Percentiles rank a stretch among this genome's conserved stretches.
Evolutionary conservation across 1,139 yeast genomes (phyloP).

Genomic region (Lodderomyces oxycetoniae): DNA sequence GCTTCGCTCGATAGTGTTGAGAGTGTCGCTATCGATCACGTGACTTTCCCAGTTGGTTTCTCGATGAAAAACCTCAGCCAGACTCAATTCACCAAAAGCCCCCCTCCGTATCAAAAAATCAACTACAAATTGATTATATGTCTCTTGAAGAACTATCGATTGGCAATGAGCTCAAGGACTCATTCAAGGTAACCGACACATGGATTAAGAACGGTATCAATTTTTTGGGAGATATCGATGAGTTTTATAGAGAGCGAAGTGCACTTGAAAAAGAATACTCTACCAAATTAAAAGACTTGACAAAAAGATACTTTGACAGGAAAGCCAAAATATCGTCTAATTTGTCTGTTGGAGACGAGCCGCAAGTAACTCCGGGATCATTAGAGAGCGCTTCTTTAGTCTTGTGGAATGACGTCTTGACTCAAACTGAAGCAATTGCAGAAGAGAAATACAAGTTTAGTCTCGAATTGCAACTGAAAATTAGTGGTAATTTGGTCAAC

Average conservation of each 20-base stretch:
- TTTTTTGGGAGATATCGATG: slow-evolving; percentile 75
- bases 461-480: slow-evolving; percentile 55
- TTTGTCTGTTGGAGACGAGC: slow-evolving; percentile 86
- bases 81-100: too few relatives aligned
- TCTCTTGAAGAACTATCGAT: slow-evolving; percentile 31
- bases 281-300: slow-evolving; percentile 56
- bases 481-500: slow-evolving; percentile 59
- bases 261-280: slow-evolving; percentile 80
- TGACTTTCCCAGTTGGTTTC: too few relatives aligned
- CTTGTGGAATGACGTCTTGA: slow-evolving; percentile 87
- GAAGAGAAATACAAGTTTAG: slow-evolving; percentile 60
- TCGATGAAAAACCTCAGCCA: too few relatives aligned
- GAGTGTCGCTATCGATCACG: too few relatives aligned
- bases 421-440: slow-evolving; percentile 80
- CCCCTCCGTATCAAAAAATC: too few relatives aligned
- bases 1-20: too few relatives aligned
- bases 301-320: slow-evolving; percentile 68
- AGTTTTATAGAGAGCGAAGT: slow-evolving; percentile 80
- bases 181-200: slow-evolving; percentile 66
- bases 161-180: slow-evolving; percentile 75
- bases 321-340: slow-evolving; percentile 66
- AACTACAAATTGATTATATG: too few relatives aligned
- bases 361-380: slow-evolving; percentile 91
- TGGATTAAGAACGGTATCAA: slow-evolving; percentile 73
- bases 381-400: slow-evolving; percentile 87